Conservation (phyloP, 1,284 basidiomycete species). For the Pholiota adiposa region DNA sequence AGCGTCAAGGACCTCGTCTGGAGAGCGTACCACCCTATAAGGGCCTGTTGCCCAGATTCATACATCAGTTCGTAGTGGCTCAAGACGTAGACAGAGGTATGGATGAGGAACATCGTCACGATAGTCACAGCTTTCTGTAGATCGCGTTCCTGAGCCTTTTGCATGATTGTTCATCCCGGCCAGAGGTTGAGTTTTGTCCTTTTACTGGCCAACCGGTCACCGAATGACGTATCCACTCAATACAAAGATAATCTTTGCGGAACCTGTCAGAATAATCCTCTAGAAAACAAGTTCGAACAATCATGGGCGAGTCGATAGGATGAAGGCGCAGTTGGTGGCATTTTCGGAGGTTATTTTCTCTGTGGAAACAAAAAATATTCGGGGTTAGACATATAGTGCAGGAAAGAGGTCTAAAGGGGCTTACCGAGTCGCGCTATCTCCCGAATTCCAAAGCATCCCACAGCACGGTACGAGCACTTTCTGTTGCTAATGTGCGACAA, state of each 20-base stretch:
- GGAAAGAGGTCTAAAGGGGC: constrained; percentile 16
- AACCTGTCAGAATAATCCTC: too few species aligned
- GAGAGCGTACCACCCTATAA: constrained; percentile 61
- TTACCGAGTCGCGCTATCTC: too few species aligned
- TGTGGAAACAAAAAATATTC: constrained; percentile 58
- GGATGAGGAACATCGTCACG: constrained; percentile 73
- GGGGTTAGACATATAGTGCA: constrained; percentile 30
- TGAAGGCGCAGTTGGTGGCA: constrained; percentile 59
- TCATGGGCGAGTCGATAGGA: constrained; percentile 75
- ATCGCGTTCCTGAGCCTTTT: background rate
- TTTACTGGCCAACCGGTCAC: constrained; percentile 41
- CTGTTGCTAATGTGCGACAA: too few species aligned
- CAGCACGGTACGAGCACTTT: too few species aligned
- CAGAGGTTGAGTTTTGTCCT: constrained; percentile 3
- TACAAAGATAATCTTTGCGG: too few species aligned
- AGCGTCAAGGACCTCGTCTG: constrained; percentile 60
- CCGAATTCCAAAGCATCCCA: too few species aligned
- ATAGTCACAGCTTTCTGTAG: constrained; percentile 53
- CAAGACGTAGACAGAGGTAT: constrained; percentile 65
- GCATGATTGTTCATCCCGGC: constrained; percentile 15
- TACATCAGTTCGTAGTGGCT: too few species aligned
- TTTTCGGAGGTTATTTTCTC: constrained; percentile 41
- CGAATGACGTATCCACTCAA: constrained; percentile 44
- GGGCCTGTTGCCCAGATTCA: constrained; percentile 54
- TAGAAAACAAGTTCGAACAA: constrained; percentile 53